phyloP scores from a whole-genome alignment of 768 basidiomycete species.

The Goffeauzyma gilvescens region DNA sequence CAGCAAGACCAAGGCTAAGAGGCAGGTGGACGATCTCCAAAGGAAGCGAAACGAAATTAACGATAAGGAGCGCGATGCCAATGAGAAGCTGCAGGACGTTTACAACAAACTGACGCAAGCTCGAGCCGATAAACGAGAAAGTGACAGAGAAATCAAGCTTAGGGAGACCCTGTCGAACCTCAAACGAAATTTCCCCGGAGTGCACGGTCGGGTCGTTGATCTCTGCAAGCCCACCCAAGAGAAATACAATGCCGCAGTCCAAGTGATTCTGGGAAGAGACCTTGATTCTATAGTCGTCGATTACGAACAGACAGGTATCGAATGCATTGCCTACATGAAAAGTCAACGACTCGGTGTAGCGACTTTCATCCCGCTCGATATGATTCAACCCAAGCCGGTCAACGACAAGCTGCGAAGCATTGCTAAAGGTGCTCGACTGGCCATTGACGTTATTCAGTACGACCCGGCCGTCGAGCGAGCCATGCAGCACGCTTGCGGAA shows the following conservation, averaged over 20 bases:
- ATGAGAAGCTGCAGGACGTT: conserved; percentile 69
- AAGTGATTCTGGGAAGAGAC: conserved; percentile 79
- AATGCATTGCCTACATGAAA: conserved; percentile 96
- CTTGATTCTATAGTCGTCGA: conserved; percentile 93
- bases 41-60: no score
- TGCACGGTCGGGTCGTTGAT: conserved; percentile 79
- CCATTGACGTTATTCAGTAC: conserved; percentile 66
- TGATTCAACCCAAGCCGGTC: conserved; percentile 78
- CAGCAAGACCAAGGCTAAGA: conserved; percentile 35
- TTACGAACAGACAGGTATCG: conserved; percentile 88
- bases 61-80: conserved; percentile 72
- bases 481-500: conserved; percentile 91
- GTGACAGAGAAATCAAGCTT: conserved; percentile 59
- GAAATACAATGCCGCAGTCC: conserved; percentile 81
- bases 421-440: conserved; percentile 66
- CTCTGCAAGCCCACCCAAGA: conserved; percentile 82
- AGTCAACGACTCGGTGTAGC: conserved; percentile 88
- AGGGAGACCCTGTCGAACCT: conserved; percentile 70
- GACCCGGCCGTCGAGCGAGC: conserved; percentile 75
- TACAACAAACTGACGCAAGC: conserved; percentile 74
- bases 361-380: conserved; percentile 96
- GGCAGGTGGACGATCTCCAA: conserved; percentile 30
- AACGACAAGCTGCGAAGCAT: conserved; percentile 89
- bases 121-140: conserved; percentile 69
- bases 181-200: conserved; percentile 80